Evolutionary conservation across 768 basidiomycete genomes (phyloP).

Genomic region (Pisolithus albus): DNA sequence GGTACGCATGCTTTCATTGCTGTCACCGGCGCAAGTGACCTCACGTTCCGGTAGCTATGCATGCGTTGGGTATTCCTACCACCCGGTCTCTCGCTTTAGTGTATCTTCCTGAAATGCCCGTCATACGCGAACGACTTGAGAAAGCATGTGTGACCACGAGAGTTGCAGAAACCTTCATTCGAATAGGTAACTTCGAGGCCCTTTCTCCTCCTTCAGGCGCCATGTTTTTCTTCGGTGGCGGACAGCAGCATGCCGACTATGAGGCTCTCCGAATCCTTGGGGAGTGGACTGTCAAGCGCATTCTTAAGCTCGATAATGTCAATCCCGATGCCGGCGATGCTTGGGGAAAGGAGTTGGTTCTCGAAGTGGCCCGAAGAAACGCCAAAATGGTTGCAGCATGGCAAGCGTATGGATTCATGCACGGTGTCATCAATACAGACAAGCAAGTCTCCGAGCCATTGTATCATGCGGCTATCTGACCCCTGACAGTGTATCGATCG

Average conservation of each 20-base stretch:
- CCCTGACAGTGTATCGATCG: slow-evolving; percentile 54
- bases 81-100: slow-evolving; percentile 81
- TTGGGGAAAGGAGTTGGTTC: slow-evolving; percentile 68
- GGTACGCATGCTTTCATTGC: slow-evolving; percentile 29
- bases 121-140: slow-evolving; percentile 69
- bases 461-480: slow-evolving; percentile 3
- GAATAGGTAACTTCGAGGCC: slow-evolving; percentile 88
- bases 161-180: slow-evolving; percentile 83
- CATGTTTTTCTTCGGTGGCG: slow-evolving; percentile 64
- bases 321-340: slow-evolving; percentile 40
- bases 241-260: slow-evolving; percentile 66
- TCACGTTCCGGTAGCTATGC: slow-evolving; percentile 50
- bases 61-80: slow-evolving; percentile 83
- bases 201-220: slow-evolving; percentile 51
- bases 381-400: slow-evolving; percentile 91
- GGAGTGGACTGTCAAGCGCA: slow-evolving; percentile 62
- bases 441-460: slow-evolving; percentile 46
- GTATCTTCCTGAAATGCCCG: slow-evolving; percentile 63
- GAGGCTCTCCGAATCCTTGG: slow-evolving; percentile 71
- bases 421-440: slow-evolving; percentile 96
- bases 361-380: slow-evolving; percentile 78
- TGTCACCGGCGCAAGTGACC: slow-evolving; percentile 13
- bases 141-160: slow-evolving; percentile 71
- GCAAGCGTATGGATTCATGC: slow-evolving; percentile 95
- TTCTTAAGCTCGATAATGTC: slow-evolving; percentile 42